Base-by-base conservation (phyloP, 1,284 basidiomycete species). In the Porogramme epimiltina region DNA sequence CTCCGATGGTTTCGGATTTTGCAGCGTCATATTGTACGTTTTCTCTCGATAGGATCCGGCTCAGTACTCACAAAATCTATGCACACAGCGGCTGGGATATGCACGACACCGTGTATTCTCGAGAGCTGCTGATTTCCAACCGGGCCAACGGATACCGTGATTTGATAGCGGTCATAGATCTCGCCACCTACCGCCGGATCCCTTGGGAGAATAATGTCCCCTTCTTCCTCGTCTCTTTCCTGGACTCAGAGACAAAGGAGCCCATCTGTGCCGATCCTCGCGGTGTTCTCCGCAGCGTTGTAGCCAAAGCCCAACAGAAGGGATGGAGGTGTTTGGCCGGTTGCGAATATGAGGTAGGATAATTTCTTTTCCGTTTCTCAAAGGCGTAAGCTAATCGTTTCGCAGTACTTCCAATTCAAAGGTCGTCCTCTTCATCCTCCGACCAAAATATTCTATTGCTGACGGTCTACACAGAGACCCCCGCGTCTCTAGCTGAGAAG, bases 161-260 rank as follows among this genome's bases (percentile, higher is more conserved):
- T 67, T 71, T 99, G 25, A 73, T 91, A 24, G 95, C 94, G 10
- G 72, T 76, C 41, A 89, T 97, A 55, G 95, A 98, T 66, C 76
- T 96, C 18, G 83, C 87, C 0, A 92, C 90, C 0, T 94, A 80
- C 67, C 85, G 96, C 16, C 82, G 91, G 18, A 88, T 98, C 47
- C 90, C 93, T 51, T 98, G 94, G 94, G 95, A 98, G 70, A 77
- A 89, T 63, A 81, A 95, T 59, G 83, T 95, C 2, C 92, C 95
- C 0, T 93, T 98, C 73, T 98, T 98, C 76, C 78, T 99, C 3
- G 80, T 96, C 31, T 89, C 89, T 4, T 98, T 97, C 75, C 66
- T 90, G 45, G 89, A 97, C 66, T 92, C 93, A 1, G 86, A 91
- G 23, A 91, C 90, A 3, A 81, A 80, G 54, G 73, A 86, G 47